Percentiles rank a stretch among this genome's conserved stretches.
Conservation (phyloP, 192 early-diverging fungal genomes). For the Coemansia sp. region DNA sequence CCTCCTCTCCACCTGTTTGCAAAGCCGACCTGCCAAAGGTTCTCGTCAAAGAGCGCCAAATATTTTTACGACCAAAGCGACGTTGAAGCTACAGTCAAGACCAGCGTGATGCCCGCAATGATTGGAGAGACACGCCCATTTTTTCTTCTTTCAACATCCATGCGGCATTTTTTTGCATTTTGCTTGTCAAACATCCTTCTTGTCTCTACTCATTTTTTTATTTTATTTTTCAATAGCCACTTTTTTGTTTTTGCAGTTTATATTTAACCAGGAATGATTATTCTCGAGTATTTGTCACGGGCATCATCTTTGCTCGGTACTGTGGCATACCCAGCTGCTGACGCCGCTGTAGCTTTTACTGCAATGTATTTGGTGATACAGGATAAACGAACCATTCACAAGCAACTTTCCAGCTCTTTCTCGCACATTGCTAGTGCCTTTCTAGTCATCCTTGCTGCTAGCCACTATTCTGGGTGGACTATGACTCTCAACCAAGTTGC, state of each 20-base stretch:
- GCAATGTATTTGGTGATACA: not conserved
- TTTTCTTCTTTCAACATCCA: not conserved
- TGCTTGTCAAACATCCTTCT: not conserved
- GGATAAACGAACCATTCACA: not conserved
- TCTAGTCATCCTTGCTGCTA: constrained; percentile 13
- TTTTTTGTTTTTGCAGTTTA: not conserved
- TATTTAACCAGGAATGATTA: not conserved
- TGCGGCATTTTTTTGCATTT: not conserved
- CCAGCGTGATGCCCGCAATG: not conserved
- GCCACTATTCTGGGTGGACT: constrained; percentile 7
- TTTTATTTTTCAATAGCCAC: not conserved
- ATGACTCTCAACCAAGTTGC: constrained; percentile 6
- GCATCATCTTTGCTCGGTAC: not conserved
- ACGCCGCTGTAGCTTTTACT: not conserved
- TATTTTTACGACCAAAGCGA: not conserved
- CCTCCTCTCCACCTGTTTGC: too few relatives aligned
- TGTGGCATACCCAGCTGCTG: not conserved
- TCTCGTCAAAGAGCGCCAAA: too few relatives aligned
- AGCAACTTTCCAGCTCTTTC: not conserved
- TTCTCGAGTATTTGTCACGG: not conserved
- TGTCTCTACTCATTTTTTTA: not conserved
- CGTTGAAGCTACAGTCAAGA: not conserved
- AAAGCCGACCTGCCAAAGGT: too few relatives aligned
- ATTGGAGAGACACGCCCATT: not conserved
- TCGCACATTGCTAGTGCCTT: constrained; percentile 3